Evolutionary conservation across 1,284 basidiomycete genomes (phyloP), one percentile per base, ranked within the genome.

Genomic region (Heterobasidion annosum): DNA sequence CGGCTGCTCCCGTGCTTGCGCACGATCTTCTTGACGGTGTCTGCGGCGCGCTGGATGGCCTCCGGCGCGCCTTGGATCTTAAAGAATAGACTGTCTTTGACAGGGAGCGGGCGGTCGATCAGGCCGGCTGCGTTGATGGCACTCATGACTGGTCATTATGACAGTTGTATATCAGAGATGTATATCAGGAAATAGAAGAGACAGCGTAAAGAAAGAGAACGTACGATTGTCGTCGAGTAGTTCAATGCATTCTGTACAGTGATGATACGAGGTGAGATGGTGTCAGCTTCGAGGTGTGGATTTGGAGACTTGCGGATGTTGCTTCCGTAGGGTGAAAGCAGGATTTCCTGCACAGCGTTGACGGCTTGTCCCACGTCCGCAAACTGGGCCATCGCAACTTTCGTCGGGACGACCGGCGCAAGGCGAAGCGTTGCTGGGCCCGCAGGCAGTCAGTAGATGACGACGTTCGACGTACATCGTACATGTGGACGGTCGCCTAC

Each of bases 51-150:
- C 16, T 79, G 67, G 60, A 92, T 85, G 3, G 82, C 75, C 2
- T 74, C 70, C 1, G 78, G 72, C 40, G 89, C 82, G 9, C 85
- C 83, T 69, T 93, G 91, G 53, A 95, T 81, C 69, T 96, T 97
- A 76, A 97, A 90, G 73, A 95, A 94, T 12, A 96, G 77, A 0
- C 86, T 86, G 62, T 93, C 91, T 61, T 78, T 73, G 37, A 85
- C 83, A 15, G 84, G 83, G 68, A 88, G 91, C 12, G 78, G 74
- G 49, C 70, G 72, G 35, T 78, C 76, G 40, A 81, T 67, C 25
- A 83, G 66, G 18, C 84, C 82, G 1, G 74, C 81, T 12, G 69
- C 66, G 67, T 93, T 93, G 66, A 93, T 86, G 63, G 84, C 88
- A 40, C 74, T 68, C 82, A 93, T 91, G 79, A 90, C 88, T 78